Evolutionary conservation across 257 asterid genomes (phyloP), one percentile per base, ranked within the genome.

Genomic region (Linderniella brevidens): DNA sequence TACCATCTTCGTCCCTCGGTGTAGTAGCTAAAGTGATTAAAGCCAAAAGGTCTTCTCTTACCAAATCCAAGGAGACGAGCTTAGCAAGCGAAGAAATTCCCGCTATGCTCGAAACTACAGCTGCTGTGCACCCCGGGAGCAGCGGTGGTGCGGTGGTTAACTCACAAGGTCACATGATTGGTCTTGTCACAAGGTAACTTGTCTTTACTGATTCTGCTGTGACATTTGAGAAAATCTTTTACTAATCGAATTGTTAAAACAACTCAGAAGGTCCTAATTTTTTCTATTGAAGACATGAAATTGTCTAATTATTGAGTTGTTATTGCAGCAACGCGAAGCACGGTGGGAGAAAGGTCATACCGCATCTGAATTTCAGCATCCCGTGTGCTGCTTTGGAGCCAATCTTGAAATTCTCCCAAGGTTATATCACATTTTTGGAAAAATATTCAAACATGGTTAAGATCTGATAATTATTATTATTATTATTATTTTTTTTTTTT

Each of bases 61-160:
- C n/a, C n/a, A n/a, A n/a, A n/a, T n/a, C n/a, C n/a, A n/a, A n/a
- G 46, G 20, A 65, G 41, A 41, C 11, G 54, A 58, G 47, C 42
- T 9, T 41, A 35, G 17, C 46, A 12, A n/a, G n/a, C n/a, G 72
- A 67, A 38, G 57, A 52, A 18, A 78, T 76, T 63, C 93, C 96
- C 14, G 98, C 92, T 60, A 85, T 90, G 96, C 77, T 90, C 40
- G 93, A 90, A 71, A 85, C 98, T 50, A 90, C 98, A n/a, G 98
- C 96, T 20, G 86, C 98, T 18, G 96, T 90, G 51, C 96, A 88
- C 66, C 92, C 98, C 53, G 96, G 98, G 61, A 81, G 98, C 46
- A 88, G 98, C 58, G 98, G 98, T 44, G 98, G 98, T 48, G 94
- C 98, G 52, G 93, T 88, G 58, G 83, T 88, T 56, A 76, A 80